These are phyloP conservation scores for Penicillium sp. DNA, from an alignment of 2,329 filamentous ascomycete genomes.

Conservation along the genomic window DNA sequence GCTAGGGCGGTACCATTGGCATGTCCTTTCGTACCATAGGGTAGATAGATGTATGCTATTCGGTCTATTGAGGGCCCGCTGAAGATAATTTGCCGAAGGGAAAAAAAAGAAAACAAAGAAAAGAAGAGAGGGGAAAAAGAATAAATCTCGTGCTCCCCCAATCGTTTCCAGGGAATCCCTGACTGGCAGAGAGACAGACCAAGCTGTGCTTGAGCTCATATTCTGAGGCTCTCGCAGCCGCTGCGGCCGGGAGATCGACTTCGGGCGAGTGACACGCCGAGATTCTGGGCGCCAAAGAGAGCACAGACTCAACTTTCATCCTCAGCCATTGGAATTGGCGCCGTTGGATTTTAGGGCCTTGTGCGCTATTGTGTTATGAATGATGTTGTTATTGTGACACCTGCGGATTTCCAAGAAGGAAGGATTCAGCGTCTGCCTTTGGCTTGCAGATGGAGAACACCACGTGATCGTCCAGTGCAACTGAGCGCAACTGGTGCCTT, in stretches of 20 bases:
- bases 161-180: background rate
- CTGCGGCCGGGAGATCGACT: slow-evolving; percentile 19
- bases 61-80: background rate
- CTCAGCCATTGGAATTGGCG: slow-evolving; percentile 27
- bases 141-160: background rate
- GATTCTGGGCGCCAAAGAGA: slow-evolving; percentile 30
- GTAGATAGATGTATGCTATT: background rate
- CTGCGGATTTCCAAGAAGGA: background rate
- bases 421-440: background rate
- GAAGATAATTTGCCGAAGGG: background rate
- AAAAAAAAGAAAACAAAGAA: background rate
- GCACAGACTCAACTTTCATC: slow-evolving; percentile 17
- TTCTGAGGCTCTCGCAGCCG: slow-evolving; percentile 15
- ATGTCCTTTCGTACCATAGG: no score
- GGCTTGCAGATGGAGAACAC: slow-evolving; percentile 11
- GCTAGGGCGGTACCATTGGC: background rate
- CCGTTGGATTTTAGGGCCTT: slow-evolving; percentile 27
- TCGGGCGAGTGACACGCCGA: slow-evolving; percentile 20
- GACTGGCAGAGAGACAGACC: background rate
- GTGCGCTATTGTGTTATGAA: background rate
- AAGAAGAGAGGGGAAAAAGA: background rate
- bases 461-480: slow-evolving; percentile 23
- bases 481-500: background rate
- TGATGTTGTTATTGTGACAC: background rate
- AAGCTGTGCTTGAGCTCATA: slow-evolving; percentile 4